Conservation (phyloP, 129 eudicot genomes). For the Calendula officinalis region DNA sequence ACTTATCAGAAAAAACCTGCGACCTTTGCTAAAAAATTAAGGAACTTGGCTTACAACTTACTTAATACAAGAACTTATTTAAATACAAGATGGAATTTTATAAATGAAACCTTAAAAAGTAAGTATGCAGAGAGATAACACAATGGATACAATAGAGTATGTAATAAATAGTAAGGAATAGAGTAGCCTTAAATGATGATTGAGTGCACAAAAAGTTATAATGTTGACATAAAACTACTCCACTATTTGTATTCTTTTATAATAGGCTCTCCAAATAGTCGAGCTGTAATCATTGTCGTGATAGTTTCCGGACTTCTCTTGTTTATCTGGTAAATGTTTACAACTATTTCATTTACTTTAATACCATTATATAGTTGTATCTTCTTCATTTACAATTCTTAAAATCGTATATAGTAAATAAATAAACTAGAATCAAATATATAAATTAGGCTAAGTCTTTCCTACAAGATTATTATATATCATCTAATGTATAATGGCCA, state of each 20-base stretch:
- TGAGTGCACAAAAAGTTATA: conserved; percentile 20
- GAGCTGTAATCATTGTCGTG: background rate
- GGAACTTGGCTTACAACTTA: background rate
- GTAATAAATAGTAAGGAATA: background rate
- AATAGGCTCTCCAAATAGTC: background rate
- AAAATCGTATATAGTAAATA: too few species aligned
- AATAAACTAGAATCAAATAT: background rate
- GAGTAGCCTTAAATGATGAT: conserved; percentile 17
- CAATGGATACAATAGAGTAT: background rate
- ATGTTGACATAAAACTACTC: conserved; percentile 19
- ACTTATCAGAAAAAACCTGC: background rate
- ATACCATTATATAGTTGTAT: too few species aligned
- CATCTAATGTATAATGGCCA: conserved; percentile 73
- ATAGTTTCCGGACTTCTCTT: background rate
- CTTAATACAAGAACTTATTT: background rate
- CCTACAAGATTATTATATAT: conserved; percentile 12
- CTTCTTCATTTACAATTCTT: too few species aligned
- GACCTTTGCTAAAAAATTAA: background rate
- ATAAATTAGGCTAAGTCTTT: background rate
- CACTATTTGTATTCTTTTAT: background rate
- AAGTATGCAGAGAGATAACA: background rate
- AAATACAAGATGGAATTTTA: background rate
- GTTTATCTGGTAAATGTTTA: too few species aligned
- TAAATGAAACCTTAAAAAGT: background rate
- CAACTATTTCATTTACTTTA: too few species aligned